Base-by-base conservation (phyloP, 257 asterid genomes). In the Solanum chiquidenum region DNA sequence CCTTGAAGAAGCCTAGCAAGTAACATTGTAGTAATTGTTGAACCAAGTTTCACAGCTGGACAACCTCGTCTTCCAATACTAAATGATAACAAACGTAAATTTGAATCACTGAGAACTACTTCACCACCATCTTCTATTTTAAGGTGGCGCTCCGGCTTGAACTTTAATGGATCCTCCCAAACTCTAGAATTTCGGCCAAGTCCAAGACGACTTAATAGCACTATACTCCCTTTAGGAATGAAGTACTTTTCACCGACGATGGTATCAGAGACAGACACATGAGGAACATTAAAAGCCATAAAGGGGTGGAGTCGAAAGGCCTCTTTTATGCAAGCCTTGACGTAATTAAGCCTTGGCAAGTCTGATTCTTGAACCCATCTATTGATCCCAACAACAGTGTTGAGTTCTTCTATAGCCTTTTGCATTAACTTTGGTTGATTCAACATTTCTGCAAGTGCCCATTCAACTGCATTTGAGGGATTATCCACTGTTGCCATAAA, bases 351-450 rank as follows among this genome's bases (percentile, higher is more conserved):
- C 34, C 69, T 38, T 6, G 92, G 25, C 10, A 92, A 14, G 55
- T 92, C 93, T 2, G 88, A 88, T 89, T 89, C 94, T 46, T 90
- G 55, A 64, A 90, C 92, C 10, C 90, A 7, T 46, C 88, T 89
- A 5, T 83, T 73, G 69, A 1, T 88, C 5, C 91, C 88, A 8
- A 90, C 90, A 1, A 88, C 87, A 8, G 3, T 40, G 68, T 89
- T 90, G 33, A 90, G 16, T 10, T 92, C 91, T 66, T 80, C 7
- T 3, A 14, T 4, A 1, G 91, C 91, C 69, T 5, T 83, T 8
- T 6, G 20, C 31, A 92, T 49, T 37, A 90, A 64, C 5, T 33
- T 44, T 16, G 93, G 91, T 69, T 88, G 87, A 44, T 86, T 89
- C 4, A 91, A 42, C 90, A 90, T 90, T 88, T 91, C 92, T 23